phyloP scores from a whole-genome alignment of 345 rosid species.

The Ricinus communis region DNA sequence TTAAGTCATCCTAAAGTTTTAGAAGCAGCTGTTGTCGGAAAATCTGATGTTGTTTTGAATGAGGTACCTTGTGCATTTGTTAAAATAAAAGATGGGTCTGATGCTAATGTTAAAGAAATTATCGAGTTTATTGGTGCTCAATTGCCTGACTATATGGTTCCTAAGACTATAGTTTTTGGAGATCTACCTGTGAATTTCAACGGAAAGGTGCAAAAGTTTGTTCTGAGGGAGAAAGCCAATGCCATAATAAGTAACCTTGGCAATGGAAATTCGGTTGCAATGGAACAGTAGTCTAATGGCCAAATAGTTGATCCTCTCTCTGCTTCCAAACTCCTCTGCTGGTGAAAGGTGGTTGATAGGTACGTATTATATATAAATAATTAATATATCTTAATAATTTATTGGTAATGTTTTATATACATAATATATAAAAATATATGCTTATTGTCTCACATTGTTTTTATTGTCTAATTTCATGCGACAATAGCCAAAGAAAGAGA shows the following conservation, averaged over 20 bases:
- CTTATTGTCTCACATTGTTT: too few species aligned
- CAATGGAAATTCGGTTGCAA: neutral
- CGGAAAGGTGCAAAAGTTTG: conserved; percentile 48
- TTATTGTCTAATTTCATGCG: too few species aligned
- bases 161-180: conserved; percentile 37
- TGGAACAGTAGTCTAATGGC: too few species aligned
- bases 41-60: conserved; percentile 20
- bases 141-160: conserved; percentile 39
- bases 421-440: too few species aligned
- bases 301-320: too few species aligned
- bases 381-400: too few species aligned
- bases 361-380: too few species aligned
- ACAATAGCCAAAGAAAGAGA: too few species aligned
- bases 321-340: too few species aligned
- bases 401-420: too few species aligned
- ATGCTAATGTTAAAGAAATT: conserved; percentile 35
- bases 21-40: conserved; percentile 52
- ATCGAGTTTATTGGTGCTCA: conserved; percentile 29
- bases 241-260: neutral
- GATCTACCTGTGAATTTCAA: conserved; percentile 51
- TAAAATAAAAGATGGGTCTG: conserved; percentile 40
- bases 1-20: conserved; percentile 39
- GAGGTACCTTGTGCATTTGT: conserved; percentile 49
- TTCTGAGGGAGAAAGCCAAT: conserved; percentile 41
- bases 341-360: too few species aligned